Conservation (phyloP, 2,329 filamentous ascomycete species). For the Shiraia bambusicola region DNA sequence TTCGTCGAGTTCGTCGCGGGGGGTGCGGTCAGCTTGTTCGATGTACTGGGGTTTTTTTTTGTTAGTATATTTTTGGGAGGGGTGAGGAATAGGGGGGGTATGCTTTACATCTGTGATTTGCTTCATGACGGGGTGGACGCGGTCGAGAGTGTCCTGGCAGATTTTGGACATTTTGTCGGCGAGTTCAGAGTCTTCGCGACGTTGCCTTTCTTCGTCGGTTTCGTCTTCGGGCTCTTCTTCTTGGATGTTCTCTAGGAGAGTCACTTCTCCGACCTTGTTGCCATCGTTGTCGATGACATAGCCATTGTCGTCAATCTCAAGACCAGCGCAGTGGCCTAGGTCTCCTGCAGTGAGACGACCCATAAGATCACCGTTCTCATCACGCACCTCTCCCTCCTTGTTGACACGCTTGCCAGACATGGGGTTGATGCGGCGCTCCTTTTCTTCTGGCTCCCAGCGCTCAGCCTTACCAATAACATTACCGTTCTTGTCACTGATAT, state of each 20-base stretch:
- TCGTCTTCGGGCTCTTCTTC: conserved; percentile 58
- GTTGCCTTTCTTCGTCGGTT: conserved; percentile 47
- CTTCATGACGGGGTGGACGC: conserved; percentile 80
- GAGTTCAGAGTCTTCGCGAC: conserved; percentile 69
- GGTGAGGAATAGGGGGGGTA: background rate
- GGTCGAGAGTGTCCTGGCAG: conserved; percentile 77
- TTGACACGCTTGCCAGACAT: conserved; percentile 60
- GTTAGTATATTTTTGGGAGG: conserved; percentile 25
- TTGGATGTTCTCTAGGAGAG: conserved; percentile 62
- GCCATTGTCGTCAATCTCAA: conserved; percentile 56
- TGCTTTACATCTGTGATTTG: conserved; percentile 73
- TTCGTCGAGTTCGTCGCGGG: conserved; percentile 86
- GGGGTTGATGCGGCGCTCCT: conserved; percentile 58
- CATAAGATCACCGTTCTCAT: conserved; percentile 54
- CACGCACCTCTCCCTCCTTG: conserved; percentile 56
- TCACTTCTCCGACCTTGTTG: conserved; percentile 65
- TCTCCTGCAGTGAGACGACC: conserved; percentile 54
- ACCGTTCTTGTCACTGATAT: conserved; percentile 57
- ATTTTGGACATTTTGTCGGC: conserved; percentile 73
- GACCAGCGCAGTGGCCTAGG: conserved; percentile 54
- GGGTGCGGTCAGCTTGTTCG: conserved; percentile 75
- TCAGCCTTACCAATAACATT: conserved; percentile 56
- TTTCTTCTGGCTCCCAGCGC: conserved; percentile 56
- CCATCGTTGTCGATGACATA: conserved; percentile 58
- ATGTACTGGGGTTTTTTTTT: conserved; percentile 59